These are phyloP conservation scores for Malania oleifera DNA, from an alignment of 164 flowering plant species.

Conservation along the genomic window DNA sequence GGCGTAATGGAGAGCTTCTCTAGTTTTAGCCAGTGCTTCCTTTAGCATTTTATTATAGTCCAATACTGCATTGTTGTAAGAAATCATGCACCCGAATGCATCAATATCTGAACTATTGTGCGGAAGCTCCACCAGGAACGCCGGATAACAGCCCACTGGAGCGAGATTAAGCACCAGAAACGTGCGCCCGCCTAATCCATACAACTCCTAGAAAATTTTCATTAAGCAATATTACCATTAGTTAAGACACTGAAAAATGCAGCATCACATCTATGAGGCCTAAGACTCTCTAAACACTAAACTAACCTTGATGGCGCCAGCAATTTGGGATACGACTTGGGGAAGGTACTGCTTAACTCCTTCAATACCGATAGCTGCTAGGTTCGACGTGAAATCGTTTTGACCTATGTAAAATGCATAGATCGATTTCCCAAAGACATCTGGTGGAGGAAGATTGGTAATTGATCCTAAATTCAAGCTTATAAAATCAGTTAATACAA, in stretches of 20 bases:
- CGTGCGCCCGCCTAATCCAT: slow-evolving; percentile 62
- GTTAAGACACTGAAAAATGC: background rate
- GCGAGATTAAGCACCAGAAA: slow-evolving; percentile 72
- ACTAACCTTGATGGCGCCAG: slow-evolving; percentile 54
- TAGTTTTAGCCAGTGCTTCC: slow-evolving; percentile 34
- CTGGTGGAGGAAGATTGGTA: slow-evolving; percentile 44
- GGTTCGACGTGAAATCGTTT: slow-evolving; percentile 76
- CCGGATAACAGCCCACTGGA: slow-evolving; percentile 80
- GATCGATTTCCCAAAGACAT: slow-evolving; percentile 60
- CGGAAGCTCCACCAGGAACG: slow-evolving; percentile 50
- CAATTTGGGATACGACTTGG: slow-evolving; percentile 59
- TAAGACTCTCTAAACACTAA: too few relatives aligned
- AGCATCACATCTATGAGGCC: background rate
- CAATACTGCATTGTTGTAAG: slow-evolving; percentile 76
- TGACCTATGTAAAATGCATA: slow-evolving; percentile 87
- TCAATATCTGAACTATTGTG: slow-evolving; percentile 57
- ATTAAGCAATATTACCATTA: slow-evolving; percentile 11
- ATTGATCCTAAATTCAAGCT: slow-evolving; percentile 11
- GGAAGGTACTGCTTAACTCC: slow-evolving; percentile 61
- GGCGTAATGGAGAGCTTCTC: slow-evolving; percentile 44
- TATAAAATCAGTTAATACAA: too few relatives aligned
- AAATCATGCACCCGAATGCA: slow-evolving; percentile 59
- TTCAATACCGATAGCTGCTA: slow-evolving; percentile 41
- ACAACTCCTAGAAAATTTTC: slow-evolving; percentile 29
- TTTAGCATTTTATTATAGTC: slow-evolving; percentile 66